A percentile compares a stretch with the other conserved stretches of the same genome.
Evolutionary conservation across 2,329 filamentous ascomycete genomes (phyloP).

Genomic region (Phialocephala sp.): DNA sequence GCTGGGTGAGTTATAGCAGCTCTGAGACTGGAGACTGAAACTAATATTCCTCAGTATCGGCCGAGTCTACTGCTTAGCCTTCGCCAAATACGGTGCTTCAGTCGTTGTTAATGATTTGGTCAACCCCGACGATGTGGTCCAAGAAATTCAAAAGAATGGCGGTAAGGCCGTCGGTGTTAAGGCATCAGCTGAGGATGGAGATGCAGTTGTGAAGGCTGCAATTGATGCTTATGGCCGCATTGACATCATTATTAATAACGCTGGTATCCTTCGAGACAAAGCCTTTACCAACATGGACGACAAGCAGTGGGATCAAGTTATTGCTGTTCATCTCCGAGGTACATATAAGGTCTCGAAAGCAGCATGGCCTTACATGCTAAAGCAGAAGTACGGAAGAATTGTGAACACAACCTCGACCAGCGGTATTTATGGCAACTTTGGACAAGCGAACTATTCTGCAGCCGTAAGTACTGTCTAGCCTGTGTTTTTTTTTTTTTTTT

Average conservation of each 20-base stretch:
- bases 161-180: slow-evolving; percentile 93
- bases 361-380: slow-evolving; percentile 95
- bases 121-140: slow-evolving; percentile 87
- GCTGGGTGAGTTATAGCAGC: slow-evolving; percentile 61
- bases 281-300: slow-evolving; percentile 98
- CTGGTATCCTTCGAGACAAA: slow-evolving; percentile 96
- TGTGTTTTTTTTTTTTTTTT: no score
- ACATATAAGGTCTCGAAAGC: slow-evolving; percentile 98
- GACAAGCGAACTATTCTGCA: slow-evolving; percentile 96
- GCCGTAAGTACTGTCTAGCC: slow-evolving; percentile 63
- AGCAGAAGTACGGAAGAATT: slow-evolving; percentile 97
- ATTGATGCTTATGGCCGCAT: slow-evolving; percentile 94
- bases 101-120: slow-evolving; percentile 96
- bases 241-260: slow-evolving; percentile 97
- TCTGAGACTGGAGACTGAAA: neutral
- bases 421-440: slow-evolving; percentile 99
- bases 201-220: slow-evolving; percentile 86
- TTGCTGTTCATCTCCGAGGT: slow-evolving; percentile 90
- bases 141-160: slow-evolving; percentile 88
- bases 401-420: slow-evolving; percentile 97
- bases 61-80: slow-evolving; percentile 86
- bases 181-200: slow-evolving; percentile 91
- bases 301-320: slow-evolving; percentile 86
- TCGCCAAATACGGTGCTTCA: slow-evolving; percentile 81
- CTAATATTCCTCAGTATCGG: slow-evolving; percentile 67